These are phyloP conservation scores for Carpinus fangiana DNA, from an alignment of 306 rosid species.

Conservation along the genomic window DNA sequence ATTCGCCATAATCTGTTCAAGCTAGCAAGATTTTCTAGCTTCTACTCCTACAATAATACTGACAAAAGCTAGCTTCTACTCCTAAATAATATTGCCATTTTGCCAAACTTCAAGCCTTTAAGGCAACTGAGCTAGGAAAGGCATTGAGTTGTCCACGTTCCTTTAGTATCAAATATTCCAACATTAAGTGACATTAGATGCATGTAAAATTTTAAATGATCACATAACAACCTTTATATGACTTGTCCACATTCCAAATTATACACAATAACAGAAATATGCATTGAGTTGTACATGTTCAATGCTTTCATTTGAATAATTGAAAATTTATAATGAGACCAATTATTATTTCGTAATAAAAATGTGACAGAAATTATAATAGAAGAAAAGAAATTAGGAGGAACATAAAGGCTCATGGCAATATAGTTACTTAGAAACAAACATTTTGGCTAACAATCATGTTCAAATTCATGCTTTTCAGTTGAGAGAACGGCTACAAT, in stretches of 20 bases:
- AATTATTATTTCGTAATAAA: neutral
- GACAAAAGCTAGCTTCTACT: no score
- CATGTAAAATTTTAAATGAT: neutral
- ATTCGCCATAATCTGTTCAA: no score
- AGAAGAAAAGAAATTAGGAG: neutral
- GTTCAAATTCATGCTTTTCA: neutral
- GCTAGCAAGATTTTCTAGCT: no score
- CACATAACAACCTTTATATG: neutral
- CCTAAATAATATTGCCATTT: no score
- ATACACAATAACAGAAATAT: no score
- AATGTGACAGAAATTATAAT: neutral
- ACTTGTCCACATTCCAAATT: neutral
- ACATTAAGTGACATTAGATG: neutral
- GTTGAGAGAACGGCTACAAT: neutral
- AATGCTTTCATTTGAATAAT: neutral
- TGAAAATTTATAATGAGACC: neutral
- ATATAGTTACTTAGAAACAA: neutral
- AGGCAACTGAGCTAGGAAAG: no score
- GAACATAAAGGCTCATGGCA: constrained; percentile 2
- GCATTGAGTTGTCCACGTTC: no score
- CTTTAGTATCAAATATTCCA: neutral
- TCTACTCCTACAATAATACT: no score
- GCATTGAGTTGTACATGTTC: no score
- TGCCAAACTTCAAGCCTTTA: no score
- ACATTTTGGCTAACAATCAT: neutral